Evolutionary conservation across 177 flowering plant genomes (phyloP).

Genomic region (Telopea speciosissima): DNA sequence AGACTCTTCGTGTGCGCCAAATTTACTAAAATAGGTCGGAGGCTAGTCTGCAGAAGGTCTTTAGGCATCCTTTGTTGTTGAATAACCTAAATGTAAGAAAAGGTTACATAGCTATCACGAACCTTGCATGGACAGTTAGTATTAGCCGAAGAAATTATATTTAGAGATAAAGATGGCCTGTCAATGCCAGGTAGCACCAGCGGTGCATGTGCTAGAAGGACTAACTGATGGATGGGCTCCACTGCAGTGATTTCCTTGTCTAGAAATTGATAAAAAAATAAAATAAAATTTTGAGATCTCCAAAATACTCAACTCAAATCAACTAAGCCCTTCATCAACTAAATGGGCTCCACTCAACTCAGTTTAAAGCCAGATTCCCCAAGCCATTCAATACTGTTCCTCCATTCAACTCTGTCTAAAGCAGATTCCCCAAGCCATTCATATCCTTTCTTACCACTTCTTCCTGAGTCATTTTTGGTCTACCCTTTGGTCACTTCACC

Average conservation of each 20-base stretch:
- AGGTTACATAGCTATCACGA: slow-evolving; percentile 1
- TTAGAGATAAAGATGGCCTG: slow-evolving; percentile 2
- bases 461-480: too few relatives aligned
- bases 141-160: background rate
- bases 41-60: slow-evolving; percentile 95
- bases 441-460: too few relatives aligned
- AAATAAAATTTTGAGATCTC: too few relatives aligned
- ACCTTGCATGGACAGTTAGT: background rate
- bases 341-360: too few relatives aligned
- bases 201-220: background rate
- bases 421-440: too few relatives aligned
- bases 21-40: slow-evolving; percentile 93
- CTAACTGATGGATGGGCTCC: background rate
- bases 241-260: background rate
- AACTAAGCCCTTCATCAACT: too few relatives aligned
- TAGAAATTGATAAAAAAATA: background rate
- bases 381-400: too few relatives aligned
- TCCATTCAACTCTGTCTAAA: too few relatives aligned
- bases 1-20: slow-evolving; percentile 95
- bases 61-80: slow-evolving; percentile 97
- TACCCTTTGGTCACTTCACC: too few relatives aligned
- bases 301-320: too few relatives aligned
- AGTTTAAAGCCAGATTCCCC: too few relatives aligned
- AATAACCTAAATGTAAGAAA: slow-evolving; percentile 54
- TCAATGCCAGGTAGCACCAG: background rate